Percentiles rank a stretch among this genome's conserved stretches.
Evolutionary conservation across 805 yeast genomes (phyloP).

Genomic region (Dipodascus geniculatus): DNA sequence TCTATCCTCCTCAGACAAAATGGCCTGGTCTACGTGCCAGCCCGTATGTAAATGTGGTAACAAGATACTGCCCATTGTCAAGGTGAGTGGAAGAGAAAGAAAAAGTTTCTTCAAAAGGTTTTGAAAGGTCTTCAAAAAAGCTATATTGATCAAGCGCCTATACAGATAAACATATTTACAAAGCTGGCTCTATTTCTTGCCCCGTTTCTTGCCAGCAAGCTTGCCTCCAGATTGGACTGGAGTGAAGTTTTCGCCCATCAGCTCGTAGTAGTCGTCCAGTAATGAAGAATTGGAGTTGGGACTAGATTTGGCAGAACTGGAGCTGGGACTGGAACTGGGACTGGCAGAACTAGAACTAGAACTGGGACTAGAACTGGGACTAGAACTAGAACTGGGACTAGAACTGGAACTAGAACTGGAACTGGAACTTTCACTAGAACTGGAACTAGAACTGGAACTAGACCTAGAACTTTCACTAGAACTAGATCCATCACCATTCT

Average conservation of each 20-base stretch:
- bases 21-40: constrained; percentile 98
- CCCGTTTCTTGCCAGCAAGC: constrained; percentile 34
- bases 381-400: too few relatives aligned
- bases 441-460: too few relatives aligned
- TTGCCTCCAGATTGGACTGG: constrained; percentile 48
- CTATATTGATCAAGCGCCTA: too few relatives aligned
- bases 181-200: too few relatives aligned
- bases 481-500: constrained; percentile 14
- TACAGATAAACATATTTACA: too few relatives aligned
- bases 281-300: constrained; percentile 7
- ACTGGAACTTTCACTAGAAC: too few relatives aligned
- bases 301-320: too few relatives aligned
- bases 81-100: neutral
- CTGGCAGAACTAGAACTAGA: too few relatives aligned
- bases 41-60: constrained; percentile 73
- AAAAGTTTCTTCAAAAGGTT: neutral
- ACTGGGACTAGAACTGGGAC: too few relatives aligned
- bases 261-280: constrained; percentile 34
- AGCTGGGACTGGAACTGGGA: constrained; percentile 5
- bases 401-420: too few relatives aligned
- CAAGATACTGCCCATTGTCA: constrained; percentile 64
- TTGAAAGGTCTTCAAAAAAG: too few relatives aligned
- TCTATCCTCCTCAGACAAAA: constrained; percentile 74
- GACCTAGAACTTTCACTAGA: constrained; percentile 8
- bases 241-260: constrained; percentile 45